Evolutionary conservation across 768 basidiomycete genomes (phyloP).

Genomic region (Trametes elegans): DNA sequence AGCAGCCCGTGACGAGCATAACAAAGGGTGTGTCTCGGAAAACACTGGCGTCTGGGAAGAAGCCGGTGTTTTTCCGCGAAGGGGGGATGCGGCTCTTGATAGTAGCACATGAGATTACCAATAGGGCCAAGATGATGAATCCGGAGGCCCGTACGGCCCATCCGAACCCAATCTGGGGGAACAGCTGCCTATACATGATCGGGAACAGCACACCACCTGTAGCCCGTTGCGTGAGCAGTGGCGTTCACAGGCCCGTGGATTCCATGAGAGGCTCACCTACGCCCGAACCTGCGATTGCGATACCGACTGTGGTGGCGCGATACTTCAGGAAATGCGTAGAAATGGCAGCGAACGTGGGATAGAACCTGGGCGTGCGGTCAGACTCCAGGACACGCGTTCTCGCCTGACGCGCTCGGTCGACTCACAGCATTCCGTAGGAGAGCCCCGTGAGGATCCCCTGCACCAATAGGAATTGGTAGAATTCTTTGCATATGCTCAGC

Average conservation of each 20-base stretch:
- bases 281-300: conserved; percentile 30
- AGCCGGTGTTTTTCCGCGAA: conserved; percentile 18
- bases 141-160: conserved; percentile 62
- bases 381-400: conserved; percentile 10
- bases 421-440: conserved; percentile 62
- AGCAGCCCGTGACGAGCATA: conserved; percentile 52
- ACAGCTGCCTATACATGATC: conserved; percentile 60
- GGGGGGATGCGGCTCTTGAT: conserved; percentile 36
- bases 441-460: conserved; percentile 68
- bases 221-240: conserved; percentile 18
- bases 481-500: conserved; percentile 55
- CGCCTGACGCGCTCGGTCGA: conserved; percentile 12
- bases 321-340: conserved; percentile 64
- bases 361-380: conserved; percentile 60
- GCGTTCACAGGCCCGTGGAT: neutral
- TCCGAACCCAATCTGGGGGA: conserved; percentile 53
- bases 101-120: conserved; percentile 43
- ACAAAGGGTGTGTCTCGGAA: conserved; percentile 51
- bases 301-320: conserved; percentile 69
- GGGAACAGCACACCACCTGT: conserved; percentile 68
- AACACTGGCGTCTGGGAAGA: conserved; percentile 22
- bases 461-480: conserved; percentile 59
- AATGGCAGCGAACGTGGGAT: conserved; percentile 64
- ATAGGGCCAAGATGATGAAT: conserved; percentile 47
- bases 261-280: conserved; percentile 4